Conservation (phyloP, 2,329 filamentous ascomycete genomes). For the Colletotrichum higginsianum region DNA sequence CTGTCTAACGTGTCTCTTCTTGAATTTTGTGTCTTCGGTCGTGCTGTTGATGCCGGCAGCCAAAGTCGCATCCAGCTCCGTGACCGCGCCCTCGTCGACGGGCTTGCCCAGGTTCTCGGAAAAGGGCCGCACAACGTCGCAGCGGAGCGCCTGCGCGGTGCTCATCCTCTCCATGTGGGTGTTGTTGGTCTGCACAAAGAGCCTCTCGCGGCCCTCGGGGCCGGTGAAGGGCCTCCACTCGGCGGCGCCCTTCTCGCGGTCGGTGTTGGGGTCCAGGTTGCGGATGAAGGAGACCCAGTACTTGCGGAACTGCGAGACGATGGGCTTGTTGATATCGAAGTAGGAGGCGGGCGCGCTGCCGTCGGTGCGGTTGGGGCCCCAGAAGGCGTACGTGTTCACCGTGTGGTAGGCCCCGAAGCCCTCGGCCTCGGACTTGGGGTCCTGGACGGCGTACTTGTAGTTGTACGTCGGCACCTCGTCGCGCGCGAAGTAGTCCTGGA, state of each 20-base stretch:
- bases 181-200: slow-evolving; percentile 60
- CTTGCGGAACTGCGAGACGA: slow-evolving; percentile 74
- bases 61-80: slow-evolving; percentile 35
- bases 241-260: slow-evolving; percentile 61
- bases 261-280: slow-evolving; percentile 74
- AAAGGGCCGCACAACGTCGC: slow-evolving; percentile 31
- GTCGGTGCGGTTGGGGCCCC: slow-evolving; percentile 71
- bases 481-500: slow-evolving; percentile 48
- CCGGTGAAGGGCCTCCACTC: slow-evolving; percentile 64
- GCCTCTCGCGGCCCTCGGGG: slow-evolving; percentile 49
- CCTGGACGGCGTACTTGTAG: slow-evolving; percentile 79
- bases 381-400: slow-evolving; percentile 77
- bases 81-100: slow-evolving; percentile 31
- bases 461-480: slow-evolving; percentile 67
- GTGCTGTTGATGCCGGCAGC: slow-evolving; percentile 37
- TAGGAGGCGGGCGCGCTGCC: slow-evolving; percentile 70
- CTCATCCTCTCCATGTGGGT: slow-evolving; percentile 59
- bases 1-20: slow-evolving; percentile 17
- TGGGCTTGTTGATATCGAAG: slow-evolving; percentile 65
- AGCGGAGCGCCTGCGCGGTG: slow-evolving; percentile 38
- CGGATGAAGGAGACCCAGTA: slow-evolving; percentile 85
- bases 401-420: slow-evolving; percentile 79
- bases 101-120: slow-evolving; percentile 41
- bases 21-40: slow-evolving; percentile 33
- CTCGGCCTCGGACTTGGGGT: slow-evolving; percentile 63